Evolutionary conservation across 495 filamentous ascomycete genomes (phyloP).

Genomic region (Aspergillus campestris): DNA sequence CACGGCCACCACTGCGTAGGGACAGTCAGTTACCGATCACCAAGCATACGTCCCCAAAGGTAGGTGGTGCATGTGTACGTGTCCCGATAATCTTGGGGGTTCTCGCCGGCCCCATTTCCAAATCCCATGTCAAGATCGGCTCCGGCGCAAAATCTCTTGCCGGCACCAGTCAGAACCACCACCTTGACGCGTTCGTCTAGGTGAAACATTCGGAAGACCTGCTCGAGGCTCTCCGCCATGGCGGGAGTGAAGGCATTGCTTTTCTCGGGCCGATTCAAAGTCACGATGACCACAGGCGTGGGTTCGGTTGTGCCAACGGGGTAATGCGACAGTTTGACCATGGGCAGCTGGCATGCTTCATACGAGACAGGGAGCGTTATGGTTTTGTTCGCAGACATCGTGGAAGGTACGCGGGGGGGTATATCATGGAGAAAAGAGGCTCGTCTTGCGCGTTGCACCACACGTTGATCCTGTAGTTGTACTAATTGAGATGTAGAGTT

Average conservation of each 20-base stretch:
- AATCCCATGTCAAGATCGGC: slow-evolving; percentile 47
- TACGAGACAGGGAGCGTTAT: slow-evolving; percentile 20
- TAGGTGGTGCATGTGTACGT: no score
- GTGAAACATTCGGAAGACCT: slow-evolving; percentile 42
- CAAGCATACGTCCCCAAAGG: no score
- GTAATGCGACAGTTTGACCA: slow-evolving; percentile 44
- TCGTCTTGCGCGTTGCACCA: no score
- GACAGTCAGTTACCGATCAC: not conserved
- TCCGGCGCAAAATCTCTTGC: slow-evolving; percentile 51
- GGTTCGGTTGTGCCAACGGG: slow-evolving; percentile 30
- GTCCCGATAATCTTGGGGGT: no score
- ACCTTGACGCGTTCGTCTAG: slow-evolving; percentile 43
- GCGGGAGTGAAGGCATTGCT: slow-evolving; percentile 50
- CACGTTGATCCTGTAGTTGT: no score
- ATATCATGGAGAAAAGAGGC: no score
- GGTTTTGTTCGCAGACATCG: not conserved
- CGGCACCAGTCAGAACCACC: slow-evolving; percentile 46
- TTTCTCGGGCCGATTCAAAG: slow-evolving; percentile 45
- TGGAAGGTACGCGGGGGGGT: not conserved
- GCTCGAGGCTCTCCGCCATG: slow-evolving; percentile 44
- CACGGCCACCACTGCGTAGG: slow-evolving; percentile 37
- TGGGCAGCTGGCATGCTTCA: slow-evolving; percentile 28
- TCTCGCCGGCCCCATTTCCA: slow-evolving; percentile 17
- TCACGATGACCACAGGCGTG: slow-evolving; percentile 45
- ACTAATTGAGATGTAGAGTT: no score